Percentiles rank a stretch among this genome's conserved stretches.
Evolutionary conservation across 2,329 filamentous ascomycete species (phyloP).

Genomic region (Cladosporium sp.): DNA sequence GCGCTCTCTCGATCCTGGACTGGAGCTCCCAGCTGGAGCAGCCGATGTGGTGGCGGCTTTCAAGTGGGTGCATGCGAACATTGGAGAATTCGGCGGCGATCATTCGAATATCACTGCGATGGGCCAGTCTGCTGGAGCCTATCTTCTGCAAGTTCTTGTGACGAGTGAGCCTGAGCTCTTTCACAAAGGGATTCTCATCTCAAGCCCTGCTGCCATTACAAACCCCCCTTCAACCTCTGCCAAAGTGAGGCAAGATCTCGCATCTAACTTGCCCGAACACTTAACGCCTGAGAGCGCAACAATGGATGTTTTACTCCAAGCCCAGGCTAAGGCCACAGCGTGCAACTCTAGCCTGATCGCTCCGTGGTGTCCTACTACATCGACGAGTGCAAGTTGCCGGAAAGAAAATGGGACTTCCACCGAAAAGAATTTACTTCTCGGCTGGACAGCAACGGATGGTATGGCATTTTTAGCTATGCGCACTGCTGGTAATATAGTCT

Average conservation of each 20-base stretch:
- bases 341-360: not conserved
- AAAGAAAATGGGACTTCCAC: not conserved
- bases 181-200: not conserved
- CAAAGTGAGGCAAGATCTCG: not conserved
- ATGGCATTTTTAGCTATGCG: too few relatives aligned
- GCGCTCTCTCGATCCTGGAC: too few relatives aligned
- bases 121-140: not conserved
- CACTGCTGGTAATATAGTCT: too few relatives aligned
- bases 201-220: not conserved
- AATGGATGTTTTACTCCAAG: not conserved
- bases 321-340: not conserved
- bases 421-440: not conserved
- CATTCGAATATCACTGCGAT: not conserved
- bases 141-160: not conserved
- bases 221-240: not conserved
- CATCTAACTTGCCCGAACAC: not conserved
- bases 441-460: not conserved
- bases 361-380: not conserved
- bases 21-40: too few relatives aligned
- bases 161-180: not conserved
- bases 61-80: not conserved
- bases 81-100: not conserved
- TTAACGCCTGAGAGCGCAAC: not conserved
- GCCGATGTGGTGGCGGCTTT: not conserved
- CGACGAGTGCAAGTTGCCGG: not conserved